Evolutionary conservation across 345 rosid genomes (phyloP), one percentile per base, ranked within the genome.

Genomic region (Kandelia obovata): DNA sequence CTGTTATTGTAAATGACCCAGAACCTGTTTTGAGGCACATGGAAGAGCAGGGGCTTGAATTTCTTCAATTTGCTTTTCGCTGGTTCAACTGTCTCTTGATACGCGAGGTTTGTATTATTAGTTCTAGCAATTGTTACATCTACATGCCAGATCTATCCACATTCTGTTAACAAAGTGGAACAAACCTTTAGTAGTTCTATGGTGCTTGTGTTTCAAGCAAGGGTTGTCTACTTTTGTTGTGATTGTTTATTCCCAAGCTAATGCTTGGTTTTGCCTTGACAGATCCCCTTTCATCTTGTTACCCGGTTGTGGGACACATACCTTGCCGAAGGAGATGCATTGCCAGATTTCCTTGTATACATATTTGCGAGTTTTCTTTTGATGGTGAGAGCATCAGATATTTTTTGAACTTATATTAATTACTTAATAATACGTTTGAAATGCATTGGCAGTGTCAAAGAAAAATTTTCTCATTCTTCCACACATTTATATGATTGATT

Each of bases 71-170:
- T 70, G 99, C 99, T 74, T 95, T 92, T 75, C 96, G 97, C 73
- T 95, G 98, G 99, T 95, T 90, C 83, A 95, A 95, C 80, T 95
- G 99, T 78, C 96, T 95, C 71, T 80, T 95, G 61, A 92, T 95
- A 78, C 96, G 99, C 0, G 99, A 95, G 96, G 96, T 89, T 71
- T 75, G 21, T 23, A 53, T 25, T 46, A 57, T 34, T 25, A 52
- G 25, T 57, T 32, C 57, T 46, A 28, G 17, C 43, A 39, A 16
- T 30, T 62, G 7, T 21, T 61, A 28, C 20, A 49, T 51, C 56
- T 39, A 13, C 58, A 10, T 63, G 46, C 69, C 5, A 19, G 26
- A 28, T 6, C 17, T 31, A 8, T 31, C 52, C 5, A 70, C 26
- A 25, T 19, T 70, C n/a, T 63, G 25, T 71, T 51, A 65, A 20